Percentiles rank a stretch among this genome's conserved stretches.
Evolutionary conservation across 768 basidiomycete species (phyloP).

Genomic region (Leccinum rimulosum): DNA sequence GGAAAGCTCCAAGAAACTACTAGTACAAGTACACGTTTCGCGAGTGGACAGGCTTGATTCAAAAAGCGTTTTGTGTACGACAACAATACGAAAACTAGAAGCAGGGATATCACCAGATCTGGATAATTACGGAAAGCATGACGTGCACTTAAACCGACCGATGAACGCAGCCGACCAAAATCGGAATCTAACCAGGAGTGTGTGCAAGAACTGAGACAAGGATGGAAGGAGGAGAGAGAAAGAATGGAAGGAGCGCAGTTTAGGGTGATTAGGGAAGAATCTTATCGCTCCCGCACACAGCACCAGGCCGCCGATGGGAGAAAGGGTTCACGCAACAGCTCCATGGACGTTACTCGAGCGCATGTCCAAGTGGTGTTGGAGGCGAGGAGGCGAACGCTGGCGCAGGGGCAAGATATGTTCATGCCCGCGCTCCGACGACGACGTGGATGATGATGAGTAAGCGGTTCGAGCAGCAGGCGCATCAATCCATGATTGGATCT

Average conservation of each 20-base stretch:
- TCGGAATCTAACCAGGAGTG: slow-evolving; percentile 19
- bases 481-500: slow-evolving; percentile 48
- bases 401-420: slow-evolving; percentile 30
- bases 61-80: slow-evolving; percentile 22
- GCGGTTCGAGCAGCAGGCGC: slow-evolving; percentile 27
- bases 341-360: slow-evolving; percentile 29
- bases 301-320: slow-evolving; percentile 18
- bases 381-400: slow-evolving; percentile 33
- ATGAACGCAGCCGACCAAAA: slow-evolving; percentile 10
- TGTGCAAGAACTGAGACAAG: slow-evolving; percentile 22
- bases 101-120: slow-evolving; percentile 15
- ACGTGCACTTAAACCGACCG: slow-evolving; percentile 4
- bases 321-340: slow-evolving; percentile 26
- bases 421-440: slow-evolving; percentile 32
- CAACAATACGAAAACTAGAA: slow-evolving; percentile 20
- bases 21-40: slow-evolving; percentile 24
- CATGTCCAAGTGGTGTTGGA: slow-evolving; percentile 35
- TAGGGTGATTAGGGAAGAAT: neutral
- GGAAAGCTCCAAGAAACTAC: slow-evolving; percentile 26
- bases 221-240: slow-evolving; percentile 6
- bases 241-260: slow-evolving; percentile 11
- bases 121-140: slow-evolving; percentile 19
- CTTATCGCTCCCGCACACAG: slow-evolving; percentile 9
- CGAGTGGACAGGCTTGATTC: slow-evolving; percentile 5
- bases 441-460: slow-evolving; percentile 26